Evolutionary conservation across 2,329 filamentous ascomycete species (phyloP).

Genomic region (Aspergillus calidoustus): DNA sequence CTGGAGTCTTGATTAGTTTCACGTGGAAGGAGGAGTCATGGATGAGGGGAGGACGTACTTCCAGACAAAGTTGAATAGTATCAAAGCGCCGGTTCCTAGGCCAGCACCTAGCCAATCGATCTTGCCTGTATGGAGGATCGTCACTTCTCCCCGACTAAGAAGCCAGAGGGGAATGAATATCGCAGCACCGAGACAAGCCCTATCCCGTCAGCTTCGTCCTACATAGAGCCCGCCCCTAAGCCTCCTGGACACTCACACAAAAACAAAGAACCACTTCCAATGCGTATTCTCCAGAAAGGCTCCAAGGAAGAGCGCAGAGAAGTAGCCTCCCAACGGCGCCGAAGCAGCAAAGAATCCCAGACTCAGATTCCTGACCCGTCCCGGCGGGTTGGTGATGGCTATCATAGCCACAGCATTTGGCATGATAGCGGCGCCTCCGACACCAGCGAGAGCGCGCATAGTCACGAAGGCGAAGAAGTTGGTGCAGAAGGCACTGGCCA

Average conservation of each 20-base stretch:
- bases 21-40: neutral
- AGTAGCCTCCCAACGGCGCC: slow-evolving; percentile 52
- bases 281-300: slow-evolving; percentile 41
- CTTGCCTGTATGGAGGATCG: slow-evolving; percentile 42
- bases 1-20: slow-evolving; percentile 16
- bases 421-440: slow-evolving; percentile 58
- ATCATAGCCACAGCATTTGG: slow-evolving; percentile 59
- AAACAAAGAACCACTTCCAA: slow-evolving; percentile 51
- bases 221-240: neutral
- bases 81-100: slow-evolving; percentile 46
- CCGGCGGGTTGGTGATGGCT: slow-evolving; percentile 53
- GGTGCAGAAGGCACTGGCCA: slow-evolving; percentile 55
- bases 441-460: slow-evolving; percentile 53
- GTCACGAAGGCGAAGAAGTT: slow-evolving; percentile 50
- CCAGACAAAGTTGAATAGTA: slow-evolving; percentile 58
- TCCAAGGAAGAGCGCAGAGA: slow-evolving; percentile 48
- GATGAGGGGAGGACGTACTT: slow-evolving; percentile 46
- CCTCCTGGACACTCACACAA: slow-evolving; percentile 34
- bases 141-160: slow-evolving; percentile 34
- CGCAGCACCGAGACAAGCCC: slow-evolving; percentile 29
- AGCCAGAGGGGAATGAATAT: slow-evolving; percentile 31
- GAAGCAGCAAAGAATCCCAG: slow-evolving; percentile 55
- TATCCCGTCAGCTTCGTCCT: slow-evolving; percentile 13
- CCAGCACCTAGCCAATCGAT: slow-evolving; percentile 48
- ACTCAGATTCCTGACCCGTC: slow-evolving; percentile 50